phyloP scores from a whole-genome alignment of 768 basidiomycete genomes.

The Xerocomellus dryophilus region DNA sequence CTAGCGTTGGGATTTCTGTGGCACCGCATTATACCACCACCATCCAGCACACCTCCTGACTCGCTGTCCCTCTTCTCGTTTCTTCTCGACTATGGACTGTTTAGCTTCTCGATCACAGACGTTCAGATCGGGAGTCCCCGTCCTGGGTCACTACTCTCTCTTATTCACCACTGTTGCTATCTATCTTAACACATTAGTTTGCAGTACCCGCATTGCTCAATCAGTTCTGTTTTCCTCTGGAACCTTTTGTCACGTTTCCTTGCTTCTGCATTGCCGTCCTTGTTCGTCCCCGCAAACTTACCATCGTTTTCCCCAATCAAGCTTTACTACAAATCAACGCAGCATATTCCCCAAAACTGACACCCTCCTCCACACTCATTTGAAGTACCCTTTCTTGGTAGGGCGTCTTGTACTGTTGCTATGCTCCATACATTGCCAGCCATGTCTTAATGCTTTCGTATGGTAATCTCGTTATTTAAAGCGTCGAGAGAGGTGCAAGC shows the following conservation, averaged over 20 bases:
- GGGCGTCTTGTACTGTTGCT: conserved; percentile 32
- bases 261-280: conserved; percentile 25
- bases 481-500: conserved; percentile 7
- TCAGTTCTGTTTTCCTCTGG: conserved; percentile 19
- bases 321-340: conserved; percentile 19
- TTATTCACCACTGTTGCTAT: conserved; percentile 25
- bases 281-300: conserved; percentile 20
- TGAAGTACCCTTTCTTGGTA: conserved; percentile 25
- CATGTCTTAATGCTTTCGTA: conserved; percentile 38
- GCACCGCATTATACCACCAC: conserved; percentile 21
- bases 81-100: conserved; percentile 17
- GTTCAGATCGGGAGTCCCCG: conserved; percentile 20
- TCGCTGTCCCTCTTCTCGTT: conserved; percentile 5
- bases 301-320: conserved; percentile 9
- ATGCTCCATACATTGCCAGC: conserved; percentile 34
- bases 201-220: conserved; percentile 25
- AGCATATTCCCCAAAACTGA: conserved; percentile 24
- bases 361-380: conserved; percentile 31
- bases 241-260: conserved; percentile 24
- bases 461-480: conserved; percentile 34
- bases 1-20: conserved; percentile 13
- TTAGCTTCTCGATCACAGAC: conserved; percentile 13
- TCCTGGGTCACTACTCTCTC: conserved; percentile 14
- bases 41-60: conserved; percentile 5
- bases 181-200: conserved; percentile 23